Evolutionary conservation across 805 yeast species (phyloP).

Genomic region (Hanseniaspora thailandica): DNA sequence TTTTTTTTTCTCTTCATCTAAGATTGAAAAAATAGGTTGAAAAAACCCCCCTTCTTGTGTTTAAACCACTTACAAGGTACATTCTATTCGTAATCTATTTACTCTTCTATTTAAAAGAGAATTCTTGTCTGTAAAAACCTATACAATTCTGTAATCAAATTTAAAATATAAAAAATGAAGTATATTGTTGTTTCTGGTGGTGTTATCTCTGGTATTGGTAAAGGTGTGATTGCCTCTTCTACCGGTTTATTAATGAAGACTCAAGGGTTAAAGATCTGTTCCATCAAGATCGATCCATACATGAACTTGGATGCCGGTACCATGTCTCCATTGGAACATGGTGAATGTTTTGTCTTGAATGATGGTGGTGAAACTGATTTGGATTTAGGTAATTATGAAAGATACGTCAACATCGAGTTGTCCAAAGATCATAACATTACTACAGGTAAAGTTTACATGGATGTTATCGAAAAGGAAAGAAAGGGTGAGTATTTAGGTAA

Average conservation of each 20-base stretch:
- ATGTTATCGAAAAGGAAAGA: conserved; percentile 88
- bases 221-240: conserved; percentile 95
- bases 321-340: conserved; percentile 98
- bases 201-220: conserved; percentile 98
- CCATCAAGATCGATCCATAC: conserved; percentile 97
- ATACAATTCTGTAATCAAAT: not conserved
- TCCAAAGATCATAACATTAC: conserved; percentile 94
- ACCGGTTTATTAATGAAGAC: conserved; percentile 93
- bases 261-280: conserved; percentile 85
- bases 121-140: not conserved
- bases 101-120: not conserved
- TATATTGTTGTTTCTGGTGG: conserved; percentile 99
- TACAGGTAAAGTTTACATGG: conserved; percentile 92
- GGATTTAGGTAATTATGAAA: conserved; percentile 95
- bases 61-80: too few species aligned
- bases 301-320: conserved; percentile 99
- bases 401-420: conserved; percentile 85
- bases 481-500: conserved; percentile 96
- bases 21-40: not conserved
- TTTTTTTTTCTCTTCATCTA: too few species aligned
- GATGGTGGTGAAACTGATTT: conserved; percentile 99
- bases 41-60: conserved; percentile 7
- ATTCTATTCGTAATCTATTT: too few species aligned
- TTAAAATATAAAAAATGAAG: conserved; percentile 47
- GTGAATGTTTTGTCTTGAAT: conserved; percentile 93